Conservation (phyloP, 225 moss, liverwort and hornwort genomes). For the Polytrichum commune region DNA sequence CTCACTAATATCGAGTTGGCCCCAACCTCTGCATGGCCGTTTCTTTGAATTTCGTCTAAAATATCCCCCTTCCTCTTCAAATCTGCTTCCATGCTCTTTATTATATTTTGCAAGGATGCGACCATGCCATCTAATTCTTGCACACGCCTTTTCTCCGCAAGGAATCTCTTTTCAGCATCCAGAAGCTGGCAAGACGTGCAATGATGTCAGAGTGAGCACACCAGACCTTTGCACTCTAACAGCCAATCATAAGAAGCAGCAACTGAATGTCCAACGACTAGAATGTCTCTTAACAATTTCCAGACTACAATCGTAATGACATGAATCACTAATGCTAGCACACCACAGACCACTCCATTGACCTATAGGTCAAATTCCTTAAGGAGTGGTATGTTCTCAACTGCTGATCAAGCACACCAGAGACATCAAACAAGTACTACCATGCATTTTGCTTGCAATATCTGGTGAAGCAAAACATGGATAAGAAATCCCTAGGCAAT, state of each 20-base stretch:
- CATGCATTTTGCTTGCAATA: too few relatives aligned
- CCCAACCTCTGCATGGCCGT: constrained; percentile 33
- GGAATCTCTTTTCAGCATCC: constrained; percentile 59
- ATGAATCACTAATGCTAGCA: too few relatives aligned
- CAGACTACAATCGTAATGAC: too few relatives aligned
- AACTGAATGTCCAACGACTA: too few relatives aligned
- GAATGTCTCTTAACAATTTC: too few relatives aligned
- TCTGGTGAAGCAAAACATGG: too few relatives aligned
- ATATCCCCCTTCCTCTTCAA: constrained; percentile 65
- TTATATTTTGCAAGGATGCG: constrained; percentile 54
- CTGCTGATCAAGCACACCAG: too few relatives aligned
- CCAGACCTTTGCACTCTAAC: not conserved
- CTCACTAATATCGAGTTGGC: constrained; percentile 41
- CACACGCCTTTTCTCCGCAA: constrained; percentile 55
- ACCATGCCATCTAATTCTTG: constrained; percentile 71
- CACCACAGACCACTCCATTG: too few relatives aligned
- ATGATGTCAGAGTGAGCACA: not conserved
- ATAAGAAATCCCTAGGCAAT: not conserved
- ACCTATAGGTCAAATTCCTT: too few relatives aligned
- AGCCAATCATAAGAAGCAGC: too few relatives aligned
- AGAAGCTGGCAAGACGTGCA: constrained; percentile 52
- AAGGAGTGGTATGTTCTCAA: too few relatives aligned
- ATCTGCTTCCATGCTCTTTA: constrained; percentile 55
- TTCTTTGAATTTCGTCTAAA: constrained; percentile 61
- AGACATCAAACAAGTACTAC: too few relatives aligned